Evolutionary conservation across 345 rosid genomes (phyloP).

Genomic region (Gynandropsis gynandra): DNA sequence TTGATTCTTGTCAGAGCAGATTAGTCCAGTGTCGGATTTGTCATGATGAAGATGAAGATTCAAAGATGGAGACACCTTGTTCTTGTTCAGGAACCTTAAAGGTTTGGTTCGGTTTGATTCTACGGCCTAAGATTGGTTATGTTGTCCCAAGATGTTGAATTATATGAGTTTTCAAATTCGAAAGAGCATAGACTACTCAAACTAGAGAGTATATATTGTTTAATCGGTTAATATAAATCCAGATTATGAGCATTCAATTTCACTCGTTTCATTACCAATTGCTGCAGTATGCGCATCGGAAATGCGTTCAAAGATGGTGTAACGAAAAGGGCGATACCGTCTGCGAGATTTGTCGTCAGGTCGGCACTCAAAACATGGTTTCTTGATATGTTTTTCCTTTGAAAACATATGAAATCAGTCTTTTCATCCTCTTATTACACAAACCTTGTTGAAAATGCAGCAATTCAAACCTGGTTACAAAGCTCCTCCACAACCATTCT

Average conservation of each 20-base stretch:
- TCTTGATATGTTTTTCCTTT: background rate
- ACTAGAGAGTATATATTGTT: too few relatives aligned
- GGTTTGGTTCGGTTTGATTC: conserved; percentile 39
- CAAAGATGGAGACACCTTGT: conserved; percentile 75
- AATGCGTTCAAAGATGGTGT: conserved; percentile 93
- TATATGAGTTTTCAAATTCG: background rate
- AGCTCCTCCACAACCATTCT: conserved; percentile 44
- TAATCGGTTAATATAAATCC: too few relatives aligned
- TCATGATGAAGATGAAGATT: conserved; percentile 77
- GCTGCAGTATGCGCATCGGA: conserved; percentile 74
- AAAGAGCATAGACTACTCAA: too few relatives aligned
- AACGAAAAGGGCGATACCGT: conserved; percentile 65
- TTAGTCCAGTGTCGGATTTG: conserved; percentile 74
- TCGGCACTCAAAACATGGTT: conserved; percentile 12
- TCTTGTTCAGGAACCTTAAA: conserved; percentile 83
- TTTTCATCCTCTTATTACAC: conserved; percentile 1
- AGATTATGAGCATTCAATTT: background rate
- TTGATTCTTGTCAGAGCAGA: conserved; percentile 22
- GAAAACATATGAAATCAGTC: too few relatives aligned
- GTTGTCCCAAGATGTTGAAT: too few relatives aligned
- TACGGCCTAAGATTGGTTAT: background rate
- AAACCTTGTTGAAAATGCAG: conserved; percentile 36
- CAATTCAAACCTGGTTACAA: conserved; percentile 57
- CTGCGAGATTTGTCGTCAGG: conserved; percentile 88
- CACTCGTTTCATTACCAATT: conserved; percentile 2